Evolutionary conservation across 2,329 filamentous ascomycete species (phyloP), one percentile per base, ranked within the genome.

Genomic region (Fonsecaea multimorphosa): DNA sequence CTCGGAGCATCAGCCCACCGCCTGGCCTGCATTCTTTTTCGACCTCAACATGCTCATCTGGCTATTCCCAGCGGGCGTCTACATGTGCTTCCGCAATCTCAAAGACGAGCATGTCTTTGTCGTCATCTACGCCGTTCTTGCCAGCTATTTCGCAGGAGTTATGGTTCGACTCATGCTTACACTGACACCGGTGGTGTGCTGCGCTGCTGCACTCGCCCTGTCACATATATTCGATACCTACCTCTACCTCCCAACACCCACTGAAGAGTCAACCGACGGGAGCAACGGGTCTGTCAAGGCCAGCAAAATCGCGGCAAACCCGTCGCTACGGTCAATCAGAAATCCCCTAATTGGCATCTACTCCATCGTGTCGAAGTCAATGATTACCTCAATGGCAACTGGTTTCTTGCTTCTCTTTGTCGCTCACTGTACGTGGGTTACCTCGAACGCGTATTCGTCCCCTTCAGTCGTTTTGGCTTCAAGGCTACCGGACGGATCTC

Each of bases 131-230:
- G 89, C 93, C n/a, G 88, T 99, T 53, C 90, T 98, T 70, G 92
- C 92, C 71, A 97, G 92, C 80, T 99, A 99, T 84, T 99, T 99
- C 75, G 92, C 96, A 27, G 95, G 95, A 77, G 96, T 99, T 81
- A 99, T 99, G 95, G 95, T 99, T 68, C 93, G 95, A 81, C 84
- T 99, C 74, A 99, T 99, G 95, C 87, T 99, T 68, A 99, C 95
- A 0, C 83, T 99, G 72, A 99, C 95, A 1, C 95, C 95, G 1
- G 90, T 99, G 71, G 95, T 99, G 58, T 99, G 95, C 78, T 92
- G 97, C 71, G 90, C 95, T 49, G 92, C 94, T 61, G 95, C 94
- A 52, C 87, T 99, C 74, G 92, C 92, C 16, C 82, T 93, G 49
- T 98, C 95, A 19, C 87, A 91, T 72, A 90, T 99, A 61, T 84